Base-by-base conservation (phyloP, 305 asterid genomes). In the Fraxinus paxiana region DNA sequence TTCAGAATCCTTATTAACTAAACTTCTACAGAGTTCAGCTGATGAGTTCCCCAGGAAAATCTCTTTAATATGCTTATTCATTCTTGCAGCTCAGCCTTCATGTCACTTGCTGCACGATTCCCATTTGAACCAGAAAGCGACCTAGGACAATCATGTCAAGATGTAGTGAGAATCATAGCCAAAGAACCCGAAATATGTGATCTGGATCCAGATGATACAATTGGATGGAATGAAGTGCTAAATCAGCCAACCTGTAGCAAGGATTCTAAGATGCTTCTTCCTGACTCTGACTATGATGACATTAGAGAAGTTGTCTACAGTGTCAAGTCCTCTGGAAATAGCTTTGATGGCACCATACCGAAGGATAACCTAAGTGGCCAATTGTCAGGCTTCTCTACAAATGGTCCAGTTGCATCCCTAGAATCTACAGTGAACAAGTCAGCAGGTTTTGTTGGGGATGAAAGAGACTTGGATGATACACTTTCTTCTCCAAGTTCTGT, bases 1-100 rank as follows among this genome's bases (percentile, higher is more conserved):
- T 31, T 13, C 48, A 71, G 48, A 33, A 33, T 15, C n/a, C 46
- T n/a, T 33, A 33, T 71, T 70, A 71, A 71, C 41, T 30, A 71
- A 71, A 71, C 75, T 63, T 74, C 13, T 73, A 8, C 48, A 20
- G 76, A 82, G 41, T 48, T 76, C 76, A 84, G 74, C 80, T 35
- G 38, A 69, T 6, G 75, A n/a, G 59, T 76, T 76, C 59, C 73
- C 51, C 24, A 5, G 54, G 37, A 71, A 33, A 63, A 46, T 51
- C 54, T 38, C 38, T 65, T 61, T 17, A 77, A 69, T 48, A 22
- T 85, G 70, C 79, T 30, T 48, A 26, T 79, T 73, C 41, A 46
- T 61, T 79, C 77, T 80, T 92, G 92, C 93, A 96, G 99, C 91
- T 92, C 98, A 72, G 98, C 98, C 78, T 94, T 90, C 88, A 96